Evolutionary conservation across 2,329 filamentous ascomycete genomes (phyloP).

Genomic region (Microdochium bolleyi): DNA sequence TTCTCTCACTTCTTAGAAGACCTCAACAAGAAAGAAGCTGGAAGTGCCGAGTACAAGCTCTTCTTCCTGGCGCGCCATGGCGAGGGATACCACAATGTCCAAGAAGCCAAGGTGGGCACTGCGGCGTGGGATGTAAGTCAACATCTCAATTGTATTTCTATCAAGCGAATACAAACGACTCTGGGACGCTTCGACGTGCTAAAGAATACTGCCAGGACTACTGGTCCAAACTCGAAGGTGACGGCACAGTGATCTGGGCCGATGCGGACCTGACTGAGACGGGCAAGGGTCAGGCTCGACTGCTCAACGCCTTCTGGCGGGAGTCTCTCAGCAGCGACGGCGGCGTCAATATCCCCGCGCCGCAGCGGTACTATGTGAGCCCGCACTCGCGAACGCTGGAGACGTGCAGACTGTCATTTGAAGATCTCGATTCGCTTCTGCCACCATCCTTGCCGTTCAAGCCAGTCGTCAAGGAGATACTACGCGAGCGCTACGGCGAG

Average conservation of each 20-base stretch:
- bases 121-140: conserved; percentile 42
- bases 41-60: not conserved
- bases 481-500: conserved; percentile 50
- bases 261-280: conserved; percentile 40
- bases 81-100: conserved; percentile 39
- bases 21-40: not conserved
- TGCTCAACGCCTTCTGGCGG: conserved; percentile 43
- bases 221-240: conserved; percentile 29
- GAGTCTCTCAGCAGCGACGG: conserved; percentile 29
- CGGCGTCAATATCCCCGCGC: conserved; percentile 39
- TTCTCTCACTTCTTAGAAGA: not conserved
- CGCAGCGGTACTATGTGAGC: conserved; percentile 46
- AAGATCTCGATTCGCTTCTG: conserved; percentile 22
- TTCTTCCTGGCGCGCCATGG: conserved; percentile 47
- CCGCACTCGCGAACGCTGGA: conserved; percentile 51
- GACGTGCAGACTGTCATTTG: conserved; percentile 45
- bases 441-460: conserved; percentile 28
- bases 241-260: conserved; percentile 26
- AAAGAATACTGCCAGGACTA: conserved; percentile 5
- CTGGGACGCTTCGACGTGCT: not conserved
- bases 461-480: conserved; percentile 47
- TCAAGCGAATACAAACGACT: not conserved
- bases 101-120: conserved; percentile 47
- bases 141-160: not conserved
- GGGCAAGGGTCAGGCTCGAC: conserved; percentile 44